phyloP scores from a whole-genome alignment of 2,329 filamentous ascomycete species.

The Penicillium sp. region DNA sequence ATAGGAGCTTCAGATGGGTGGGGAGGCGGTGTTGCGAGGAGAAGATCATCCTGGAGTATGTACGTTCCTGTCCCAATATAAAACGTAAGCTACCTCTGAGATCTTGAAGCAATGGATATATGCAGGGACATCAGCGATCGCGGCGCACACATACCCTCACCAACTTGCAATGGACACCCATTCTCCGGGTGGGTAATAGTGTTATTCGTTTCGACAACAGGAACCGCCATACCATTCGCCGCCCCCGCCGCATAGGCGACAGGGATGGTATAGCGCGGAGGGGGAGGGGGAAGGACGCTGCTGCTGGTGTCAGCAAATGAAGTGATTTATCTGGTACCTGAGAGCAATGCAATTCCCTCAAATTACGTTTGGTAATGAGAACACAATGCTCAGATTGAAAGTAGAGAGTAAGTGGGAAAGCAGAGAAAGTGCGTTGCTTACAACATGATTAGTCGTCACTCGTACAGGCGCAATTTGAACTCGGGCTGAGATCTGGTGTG shows the following conservation, averaged over 20 bases:
- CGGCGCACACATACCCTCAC: conserved; percentile 67
- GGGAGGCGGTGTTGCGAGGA: conserved; percentile 88
- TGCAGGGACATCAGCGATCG: background rate
- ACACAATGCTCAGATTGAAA: too few species aligned
- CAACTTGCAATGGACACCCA: conserved; percentile 86
- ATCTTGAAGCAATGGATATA: background rate
- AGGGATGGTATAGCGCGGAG: conserved; percentile 75
- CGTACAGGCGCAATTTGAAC: conserved; percentile 10
- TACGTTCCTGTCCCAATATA: conserved; percentile 68
- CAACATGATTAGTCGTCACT: conserved; percentile 21
- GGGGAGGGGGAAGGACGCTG: conserved; percentile 80
- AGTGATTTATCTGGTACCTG: background rate
- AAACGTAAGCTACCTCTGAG: conserved; percentile 19
- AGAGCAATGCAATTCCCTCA: background rate
- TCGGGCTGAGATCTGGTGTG: conserved; percentile 7
- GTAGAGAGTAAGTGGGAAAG: background rate
- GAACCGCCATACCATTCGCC: conserved; percentile 64
- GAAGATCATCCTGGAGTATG: conserved; percentile 82
- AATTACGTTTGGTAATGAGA: background rate
- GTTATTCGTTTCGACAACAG: conserved; percentile 93
- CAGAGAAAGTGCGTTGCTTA: conserved; percentile 14
- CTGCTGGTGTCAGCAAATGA: conserved; percentile 13
- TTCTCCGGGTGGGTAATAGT: conserved; percentile 75
- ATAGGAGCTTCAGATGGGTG: conserved; percentile 91
- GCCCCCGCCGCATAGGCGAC: conserved; percentile 70